Conservation (phyloP, 2,329 filamentous ascomycete genomes). For the Paraconiothyrium brasiliense region DNA sequence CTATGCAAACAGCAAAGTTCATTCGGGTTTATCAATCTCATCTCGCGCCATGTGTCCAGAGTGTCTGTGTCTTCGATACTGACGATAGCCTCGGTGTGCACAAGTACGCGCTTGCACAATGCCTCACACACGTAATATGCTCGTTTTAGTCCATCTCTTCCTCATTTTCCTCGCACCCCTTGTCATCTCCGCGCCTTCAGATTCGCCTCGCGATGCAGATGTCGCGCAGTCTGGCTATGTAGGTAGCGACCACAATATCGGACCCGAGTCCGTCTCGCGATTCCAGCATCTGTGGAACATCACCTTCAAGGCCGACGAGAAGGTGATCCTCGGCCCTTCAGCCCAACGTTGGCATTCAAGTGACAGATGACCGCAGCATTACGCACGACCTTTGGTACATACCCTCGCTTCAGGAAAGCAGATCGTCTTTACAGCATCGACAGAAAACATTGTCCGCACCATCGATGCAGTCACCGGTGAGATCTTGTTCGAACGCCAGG, state of each 20-base stretch:
- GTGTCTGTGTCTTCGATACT: not conserved
- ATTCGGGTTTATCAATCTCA: not conserved
- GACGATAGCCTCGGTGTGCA: not conserved
- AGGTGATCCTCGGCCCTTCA: conserved; percentile 20
- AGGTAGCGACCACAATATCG: conserved; percentile 52
- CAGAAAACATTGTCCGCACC: conserved; percentile 30
- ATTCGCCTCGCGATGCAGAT: conserved; percentile 29
- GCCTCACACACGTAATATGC: not conserved
- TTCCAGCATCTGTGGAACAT: conserved; percentile 53
- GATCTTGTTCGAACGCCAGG: conserved; percentile 26
- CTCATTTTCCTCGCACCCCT: not conserved
- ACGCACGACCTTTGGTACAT: conserved; percentile 59
- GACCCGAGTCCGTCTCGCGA: conserved; percentile 48
- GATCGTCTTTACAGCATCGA: conserved; percentile 31
- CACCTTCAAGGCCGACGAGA: conserved; percentile 46
- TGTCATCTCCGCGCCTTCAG: conserved; percentile 22
- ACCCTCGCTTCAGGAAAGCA: conserved; percentile 46
- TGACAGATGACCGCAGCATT: conserved; percentile 43
- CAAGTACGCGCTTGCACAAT: not conserved
- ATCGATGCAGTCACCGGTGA: conserved; percentile 30
- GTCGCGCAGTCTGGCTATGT: conserved; percentile 30
- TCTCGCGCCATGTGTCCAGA: not conserved
- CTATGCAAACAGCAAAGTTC: not conserved
- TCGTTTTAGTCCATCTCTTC: not conserved
- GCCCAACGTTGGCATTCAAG: not conserved